Percentiles rank a stretch among this genome's conserved stretches.
phyloP scores from a whole-genome alignment of 2,329 filamentous ascomycete species.

The Fusarium sp. region DNA sequence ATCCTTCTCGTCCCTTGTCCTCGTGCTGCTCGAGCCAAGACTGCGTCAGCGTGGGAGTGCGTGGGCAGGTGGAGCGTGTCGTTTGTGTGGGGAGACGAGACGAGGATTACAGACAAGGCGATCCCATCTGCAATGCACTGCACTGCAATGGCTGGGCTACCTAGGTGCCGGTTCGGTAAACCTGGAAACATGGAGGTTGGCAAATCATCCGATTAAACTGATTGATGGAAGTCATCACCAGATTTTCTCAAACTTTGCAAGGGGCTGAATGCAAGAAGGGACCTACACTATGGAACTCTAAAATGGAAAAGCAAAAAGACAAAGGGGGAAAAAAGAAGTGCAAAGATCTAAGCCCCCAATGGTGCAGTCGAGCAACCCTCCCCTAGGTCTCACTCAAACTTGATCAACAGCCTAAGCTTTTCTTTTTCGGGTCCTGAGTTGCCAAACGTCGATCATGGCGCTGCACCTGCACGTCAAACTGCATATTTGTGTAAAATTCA shows the following conservation, averaged over 20 bases:
- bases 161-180: constrained; percentile 3
- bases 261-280: constrained; percentile 31
- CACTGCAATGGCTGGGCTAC: constrained; percentile 3
- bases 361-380: not conserved
- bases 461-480: constrained; percentile 15
- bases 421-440: constrained; percentile 20
- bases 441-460: constrained; percentile 30
- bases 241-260: constrained; percentile 1
- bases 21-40: constrained; percentile 1
- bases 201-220: constrained; percentile 30
- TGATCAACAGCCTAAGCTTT: constrained; percentile 15
- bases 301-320: not conserved
- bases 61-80: constrained; percentile 18
- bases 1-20: not conserved
- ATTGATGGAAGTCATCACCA: constrained; percentile 12
- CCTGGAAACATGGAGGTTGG: constrained; percentile 13
- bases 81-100: constrained; percentile 30
- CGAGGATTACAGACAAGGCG: constrained; percentile 15
- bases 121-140: constrained; percentile 6
- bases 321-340: not conserved
- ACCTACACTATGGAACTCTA: constrained; percentile 8
- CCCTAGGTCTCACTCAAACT: not conserved
- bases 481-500: not conserved
- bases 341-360: not conserved
- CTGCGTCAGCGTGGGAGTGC: constrained; percentile 8